Conservation (phyloP, 805 yeast genomes). For the Saccharomyces jurei region DNA sequence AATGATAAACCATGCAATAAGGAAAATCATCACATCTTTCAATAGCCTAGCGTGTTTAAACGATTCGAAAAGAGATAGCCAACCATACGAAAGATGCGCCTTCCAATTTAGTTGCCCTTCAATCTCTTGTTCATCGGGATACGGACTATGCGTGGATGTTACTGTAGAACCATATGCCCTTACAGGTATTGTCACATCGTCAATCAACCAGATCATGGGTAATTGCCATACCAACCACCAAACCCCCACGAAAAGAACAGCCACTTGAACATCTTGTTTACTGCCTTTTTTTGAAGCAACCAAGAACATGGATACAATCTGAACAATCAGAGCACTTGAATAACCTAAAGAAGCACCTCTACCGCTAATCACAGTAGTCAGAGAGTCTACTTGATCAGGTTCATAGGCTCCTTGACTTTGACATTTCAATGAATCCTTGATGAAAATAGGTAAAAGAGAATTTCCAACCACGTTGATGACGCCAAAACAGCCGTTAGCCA, state of each 20-base stretch:
- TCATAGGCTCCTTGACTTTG: slow-evolving; percentile 10
- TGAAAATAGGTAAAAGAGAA: slow-evolving; percentile 58
- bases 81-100: slow-evolving; percentile 47
- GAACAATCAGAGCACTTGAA: slow-evolving; percentile 59
- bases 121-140: not conserved
- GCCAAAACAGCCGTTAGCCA: slow-evolving; percentile 65
- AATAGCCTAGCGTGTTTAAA: slow-evolving; percentile 51
- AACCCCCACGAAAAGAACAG: slow-evolving; percentile 54
- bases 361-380: slow-evolving; percentile 52
- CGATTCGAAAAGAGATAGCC: slow-evolving; percentile 49
- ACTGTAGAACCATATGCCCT: too few relatives aligned
- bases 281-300: slow-evolving; percentile 33
- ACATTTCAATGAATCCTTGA: slow-evolving; percentile 33
- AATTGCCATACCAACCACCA: slow-evolving; percentile 75
- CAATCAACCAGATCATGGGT: slow-evolving; percentile 45
- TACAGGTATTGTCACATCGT: slow-evolving; percentile 11
- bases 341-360: slow-evolving; percentile 67
- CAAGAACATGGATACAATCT: slow-evolving; percentile 47
- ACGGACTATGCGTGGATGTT: not conserved
- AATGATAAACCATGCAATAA: slow-evolving; percentile 68
- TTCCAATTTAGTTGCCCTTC: not conserved
- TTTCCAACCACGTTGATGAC: slow-evolving; percentile 76
- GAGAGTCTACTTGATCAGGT: slow-evolving; percentile 25
- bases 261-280: slow-evolving; percentile 39
- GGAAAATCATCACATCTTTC: slow-evolving; percentile 57